Evolutionary conservation across 306 rosid genomes (phyloP), one percentile per base, ranked within the genome.

Genomic region (Neltuma alba): DNA sequence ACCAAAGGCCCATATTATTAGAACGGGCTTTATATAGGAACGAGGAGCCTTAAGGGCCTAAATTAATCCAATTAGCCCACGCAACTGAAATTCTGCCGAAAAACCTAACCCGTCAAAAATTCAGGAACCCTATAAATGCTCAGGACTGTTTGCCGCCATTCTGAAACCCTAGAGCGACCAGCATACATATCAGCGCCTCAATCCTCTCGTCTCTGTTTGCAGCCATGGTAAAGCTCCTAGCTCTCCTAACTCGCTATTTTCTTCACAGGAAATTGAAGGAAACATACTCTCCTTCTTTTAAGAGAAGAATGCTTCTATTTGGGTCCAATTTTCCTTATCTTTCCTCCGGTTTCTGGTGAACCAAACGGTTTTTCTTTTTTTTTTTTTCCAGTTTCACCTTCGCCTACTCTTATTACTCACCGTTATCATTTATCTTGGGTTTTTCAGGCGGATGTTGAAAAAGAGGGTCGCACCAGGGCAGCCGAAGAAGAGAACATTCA

Each of bases 401-500:
- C 6, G 2, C 13, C 69, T 7, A 16, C 42, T 8, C 4, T 67
- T 34, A 7, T n/a, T 30, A 37, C 37, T 67, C 21, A 18, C 27
- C 2, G 20, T 7, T 5, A 7, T 60, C 28, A 7, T 54, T 54
- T n/a, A 15, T 67, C 40, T 23, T 75, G 79, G 6, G 15, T 54
- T 7, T 67, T 37, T 55, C 79, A 90, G 94, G 94, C 91, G 78
- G 94, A 88, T 15, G 88, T 88, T 80, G 94, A 86, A 72, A 16
- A 79, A 28, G 91, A 90, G 31, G 27, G 91, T 90, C 6, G 86
- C 78, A 16, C 80, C 87, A 9, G 90, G 87, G 18, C 85, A 58
- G 45, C 91, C 93, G n/a, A 90, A 90, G 91, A 90, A 90, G 90
- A 90, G 93, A 50, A 90, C 91, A 70, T 90, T 90, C 81, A 90